Base-by-base conservation (phyloP, 257 asterid species). In the Penstemon davidsonii region DNA sequence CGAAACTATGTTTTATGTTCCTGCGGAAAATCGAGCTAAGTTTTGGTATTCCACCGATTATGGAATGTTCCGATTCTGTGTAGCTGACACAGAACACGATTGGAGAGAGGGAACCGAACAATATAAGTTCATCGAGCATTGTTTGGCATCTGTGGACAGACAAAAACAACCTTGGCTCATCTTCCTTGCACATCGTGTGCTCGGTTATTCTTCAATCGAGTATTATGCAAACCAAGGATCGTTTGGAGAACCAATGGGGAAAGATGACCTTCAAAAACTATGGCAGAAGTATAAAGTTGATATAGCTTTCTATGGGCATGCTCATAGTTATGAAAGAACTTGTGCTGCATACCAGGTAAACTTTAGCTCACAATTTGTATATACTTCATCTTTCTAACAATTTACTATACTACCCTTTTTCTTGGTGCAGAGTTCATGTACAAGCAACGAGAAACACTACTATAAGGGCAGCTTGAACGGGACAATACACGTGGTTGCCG, bases 281-380 rank as follows among this genome's bases (percentile, higher is more conserved):
- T 91, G 97, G 97, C 97, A 91, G 84, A 88, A 88, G 75, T 81
- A 91, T 60, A 91, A 85, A 79, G 95, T 91, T 7, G 95, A 91
- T 62, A 79, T 91, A 7, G 97, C 95, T 68, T 75, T 91, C 59
- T 91, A 67, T 6, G 95, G 97, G 5, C 96, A 91, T 46, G 86
- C 74, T 12, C 97, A 91, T 68, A 82, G 77, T 54, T 91, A 91
- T 1, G 97, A 91, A 75, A 74, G 96, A 61, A 88, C 90, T 18
- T 91, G 97, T 62, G 91, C 97, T 4, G 45, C 85, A 52, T 91
- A 91, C 81, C 90, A 88, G 90, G 96, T 90, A 81, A 25, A 8
- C 37, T 51, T 6, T 13, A 10, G n/a, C 12, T 46, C 7, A 9
- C 52, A 25, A 3, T 9, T 40, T 41, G 25, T 15, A 43, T 15